These are phyloP conservation scores for Cercospora sp. DNA, from an alignment of 2,329 filamentous ascomycete genomes.

Conservation along the genomic window DNA sequence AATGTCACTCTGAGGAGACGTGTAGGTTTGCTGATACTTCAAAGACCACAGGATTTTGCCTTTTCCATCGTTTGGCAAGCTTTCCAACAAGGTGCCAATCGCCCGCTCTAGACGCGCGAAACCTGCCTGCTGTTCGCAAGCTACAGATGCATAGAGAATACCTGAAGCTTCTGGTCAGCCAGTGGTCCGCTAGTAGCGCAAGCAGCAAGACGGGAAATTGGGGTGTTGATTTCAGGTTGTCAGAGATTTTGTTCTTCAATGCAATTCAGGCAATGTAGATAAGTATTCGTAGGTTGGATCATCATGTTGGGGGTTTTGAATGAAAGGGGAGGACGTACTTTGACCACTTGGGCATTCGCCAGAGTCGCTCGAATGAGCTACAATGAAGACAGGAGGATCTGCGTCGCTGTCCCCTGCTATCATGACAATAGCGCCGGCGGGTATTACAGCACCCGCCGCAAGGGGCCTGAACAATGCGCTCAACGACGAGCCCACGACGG, in stretches of 20 bases:
- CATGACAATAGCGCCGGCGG: constrained; percentile 71
- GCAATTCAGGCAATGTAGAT: constrained; percentile 99
- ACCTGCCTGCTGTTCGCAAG: constrained; percentile 40
- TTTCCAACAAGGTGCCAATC: constrained; percentile 47
- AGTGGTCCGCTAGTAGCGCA: not conserved
- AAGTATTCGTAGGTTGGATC: constrained; percentile 84
- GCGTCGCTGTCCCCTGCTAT: constrained; percentile 52
- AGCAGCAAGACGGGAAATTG: not conserved
- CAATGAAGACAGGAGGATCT: constrained; percentile 59
- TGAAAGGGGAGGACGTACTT: constrained; percentile 66
- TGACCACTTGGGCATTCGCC: constrained; percentile 87
- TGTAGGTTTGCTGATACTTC: constrained; percentile 52
- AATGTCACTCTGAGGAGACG: constrained; percentile 35
- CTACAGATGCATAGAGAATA: constrained; percentile 59
- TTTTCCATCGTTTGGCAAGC: constrained; percentile 38
- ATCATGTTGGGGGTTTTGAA: constrained; percentile 65
- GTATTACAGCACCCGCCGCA: constrained; percentile 72
- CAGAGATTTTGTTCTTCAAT: constrained; percentile 87
- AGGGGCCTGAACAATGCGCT: constrained; percentile 66
- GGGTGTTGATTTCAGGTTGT: constrained; percentile 72
- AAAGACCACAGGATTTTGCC: constrained; percentile 55
- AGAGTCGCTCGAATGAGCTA: constrained; percentile 84
- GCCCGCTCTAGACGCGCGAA: constrained; percentile 44
- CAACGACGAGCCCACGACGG: constrained; percentile 68
- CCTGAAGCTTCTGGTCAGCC: constrained; percentile 43